These are phyloP conservation scores for Calonectria multiphialidica DNA, from an alignment of 2,329 filamentous ascomycete species.

Conservation along the genomic window DNA sequence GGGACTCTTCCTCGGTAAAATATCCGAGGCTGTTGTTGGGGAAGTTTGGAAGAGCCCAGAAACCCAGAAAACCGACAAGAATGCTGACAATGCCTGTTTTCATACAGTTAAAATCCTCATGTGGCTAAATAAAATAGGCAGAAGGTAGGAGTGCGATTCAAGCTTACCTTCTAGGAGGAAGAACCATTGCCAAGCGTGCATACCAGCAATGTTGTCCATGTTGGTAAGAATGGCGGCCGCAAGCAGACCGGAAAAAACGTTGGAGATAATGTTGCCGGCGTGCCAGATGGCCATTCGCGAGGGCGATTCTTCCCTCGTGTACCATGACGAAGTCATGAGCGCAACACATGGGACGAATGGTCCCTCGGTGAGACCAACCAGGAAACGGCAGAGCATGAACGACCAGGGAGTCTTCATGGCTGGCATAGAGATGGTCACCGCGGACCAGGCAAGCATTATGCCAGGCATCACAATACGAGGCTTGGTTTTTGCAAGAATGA, in stretches of 20 bases:
- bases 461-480: conserved; percentile 49
- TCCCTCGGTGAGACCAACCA: conserved; percentile 46
- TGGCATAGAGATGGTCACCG: conserved; percentile 58
- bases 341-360: conserved; percentile 59
- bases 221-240: conserved; percentile 57
- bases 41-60: conserved; percentile 52
- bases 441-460: conserved; percentile 56
- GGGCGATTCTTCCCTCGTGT: conserved; percentile 56
- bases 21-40: conserved; percentile 46
- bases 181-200: conserved; percentile 56
- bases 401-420: conserved; percentile 46
- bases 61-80: conserved; percentile 45
- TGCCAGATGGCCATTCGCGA: conserved; percentile 59
- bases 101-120: background rate
- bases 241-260: conserved; percentile 57
- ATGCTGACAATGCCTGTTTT: conserved; percentile 46
- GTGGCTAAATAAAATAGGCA: background rate
- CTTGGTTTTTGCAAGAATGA: conserved; percentile 55
- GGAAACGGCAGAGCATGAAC: conserved; percentile 45
- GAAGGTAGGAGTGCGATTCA: background rate
- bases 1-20: conserved; percentile 51
- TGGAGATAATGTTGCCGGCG: conserved; percentile 58
- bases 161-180: conserved; percentile 49
- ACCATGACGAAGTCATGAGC: conserved; percentile 60
- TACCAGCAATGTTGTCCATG: conserved; percentile 51